Evolutionary conservation across 176 grass and related monocot species (phyloP), one percentile per base, ranked within the genome.

Genomic region (Ampelocalamus luodianensis): DNA sequence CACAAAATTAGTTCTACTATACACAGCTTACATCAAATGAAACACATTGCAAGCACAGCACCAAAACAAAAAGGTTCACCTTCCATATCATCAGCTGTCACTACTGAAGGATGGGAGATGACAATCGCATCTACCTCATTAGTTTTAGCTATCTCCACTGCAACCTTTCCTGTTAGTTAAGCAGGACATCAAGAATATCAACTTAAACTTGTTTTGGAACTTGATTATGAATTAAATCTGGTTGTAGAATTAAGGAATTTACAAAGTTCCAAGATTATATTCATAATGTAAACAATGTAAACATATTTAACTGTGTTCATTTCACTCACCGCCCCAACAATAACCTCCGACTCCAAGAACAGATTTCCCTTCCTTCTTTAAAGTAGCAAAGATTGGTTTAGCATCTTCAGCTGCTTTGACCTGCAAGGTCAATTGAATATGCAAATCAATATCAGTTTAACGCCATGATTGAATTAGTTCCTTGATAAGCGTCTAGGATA

Each of bases 281-380:
- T 18, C 24, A 42, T 32, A 65, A 11, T 32, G 29, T 44, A 32
- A 48, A 50, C 22, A 65, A 11, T 32, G 29, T 44, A 32, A 48
- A 50, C 22, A 36, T 2, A 34, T 11, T 50, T 36, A 29, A 29
- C 29, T 68, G 22, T 24, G 63, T 37, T 37, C 6, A 22, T 82
- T 59, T 71, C 9, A 56, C 79, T 82, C 18, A 82, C 79, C 66
- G 5, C 79, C 79, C 79, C 79, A 82, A 71, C 79, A 82, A 14
- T 82, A 82, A 68, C 79, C 79, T 18, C 79, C 66, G 32, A 82
- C 37, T 22, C 79, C 79, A 17, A 71, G 36, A 44, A 71, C 4
- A 59, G 79, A 59, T 8, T 22, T 82, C 1, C 54, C 23, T 1
- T 82, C 67, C 34, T 18, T 71, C 38, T 44, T 71, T 26, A 82